Base-by-base conservation (phyloP, 2,329 filamentous ascomycete species). In the Paracorniculantispora psalliotae region DNA sequence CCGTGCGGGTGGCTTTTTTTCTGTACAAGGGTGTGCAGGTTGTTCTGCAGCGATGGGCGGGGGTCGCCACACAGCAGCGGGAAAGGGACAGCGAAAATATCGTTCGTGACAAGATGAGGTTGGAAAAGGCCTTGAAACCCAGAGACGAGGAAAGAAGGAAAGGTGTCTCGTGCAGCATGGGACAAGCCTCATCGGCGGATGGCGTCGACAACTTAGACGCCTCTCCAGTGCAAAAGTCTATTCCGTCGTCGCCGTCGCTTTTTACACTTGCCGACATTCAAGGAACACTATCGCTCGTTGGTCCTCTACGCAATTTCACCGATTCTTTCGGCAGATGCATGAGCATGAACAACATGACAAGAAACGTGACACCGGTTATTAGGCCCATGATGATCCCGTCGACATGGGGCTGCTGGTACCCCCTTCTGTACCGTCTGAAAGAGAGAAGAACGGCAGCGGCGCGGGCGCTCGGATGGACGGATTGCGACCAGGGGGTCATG, bases 1-100 rank as follows among this genome's bases (percentile, higher is more conserved):
- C 51, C 25, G 51, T 53, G 51, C 37, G 39, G 51, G 44, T 43
- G 51, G 51, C 51, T 25, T 44, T 53, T 53, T 43, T 52, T n/a
- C 19, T 8, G 47, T 9, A 49, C 47, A 19, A 35, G 47, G 48
- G 33, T 9, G 17, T 23, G 25, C 17, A 39, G 48, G 30, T 25
- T 6, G 15, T 19, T 53, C 25, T 50, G 30, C 47, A 51, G 33
- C 48, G 48, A 51, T 51, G 48, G 12, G 48, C 48, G 48, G 47
- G 28, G 47, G 33, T 33, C n/a, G 26, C 25, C 46, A 30, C 46
- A 28, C 15, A 4, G 25, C 12, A 15, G 15, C 12, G 21, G 21
- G 21, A 25, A 46, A 46, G 21, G 25, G 21, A 46, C 15, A 46
- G 21, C 10, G 12, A 46, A 46, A 46, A 26, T 8, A 17, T 48